Conservation (phyloP, 108 stramenopile genomes). For the Parmales sp. region DNA sequence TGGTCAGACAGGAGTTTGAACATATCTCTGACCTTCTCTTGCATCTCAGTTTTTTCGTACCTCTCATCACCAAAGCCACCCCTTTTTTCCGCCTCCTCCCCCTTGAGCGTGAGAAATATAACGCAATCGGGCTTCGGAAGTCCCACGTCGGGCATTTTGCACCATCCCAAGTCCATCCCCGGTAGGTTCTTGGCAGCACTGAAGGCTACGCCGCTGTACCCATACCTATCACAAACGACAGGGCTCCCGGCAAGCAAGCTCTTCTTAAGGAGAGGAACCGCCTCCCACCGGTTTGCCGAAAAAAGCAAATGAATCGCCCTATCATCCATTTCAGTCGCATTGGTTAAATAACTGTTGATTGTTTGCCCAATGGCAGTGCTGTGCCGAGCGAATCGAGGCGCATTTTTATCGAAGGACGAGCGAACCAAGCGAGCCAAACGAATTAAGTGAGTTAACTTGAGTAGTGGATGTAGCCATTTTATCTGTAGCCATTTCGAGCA, state of each 20-base stretch:
- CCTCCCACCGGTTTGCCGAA: slow-evolving; percentile 99
- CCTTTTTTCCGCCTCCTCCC: slow-evolving; percentile 73
- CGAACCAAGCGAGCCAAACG: too few species aligned
- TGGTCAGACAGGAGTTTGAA: too few species aligned
- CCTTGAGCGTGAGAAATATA: slow-evolving; percentile 82
- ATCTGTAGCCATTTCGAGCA: too few species aligned
- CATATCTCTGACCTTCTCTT: too few species aligned
- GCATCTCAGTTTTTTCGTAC: too few species aligned
- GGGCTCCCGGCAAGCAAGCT: slow-evolving; percentile 53
- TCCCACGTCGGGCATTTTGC: slow-evolving; percentile 79
- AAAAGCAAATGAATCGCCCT: slow-evolving; percentile 92
- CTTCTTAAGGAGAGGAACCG: slow-evolving; percentile 41
- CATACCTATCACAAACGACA: slow-evolving; percentile 90
- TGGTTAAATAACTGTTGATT: slow-evolving; percentile 81
- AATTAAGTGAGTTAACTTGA: too few species aligned
- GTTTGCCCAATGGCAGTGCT: slow-evolving; percentile 60
- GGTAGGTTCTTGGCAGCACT: slow-evolving; percentile 66
- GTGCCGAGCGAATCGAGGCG: too few species aligned
- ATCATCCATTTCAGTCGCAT: slow-evolving; percentile 69
- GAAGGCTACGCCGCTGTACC: slow-evolving; percentile 95
- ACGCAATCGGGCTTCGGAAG: slow-evolving; percentile 93
- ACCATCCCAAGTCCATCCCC: slow-evolving; percentile 46
- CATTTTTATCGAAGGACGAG: too few species aligned
- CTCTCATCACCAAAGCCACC: slow-evolving; percentile 73
- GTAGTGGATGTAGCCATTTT: too few species aligned